Percentiles rank a stretch among this genome's conserved stretches.
Evolutionary conservation across 306 rosid genomes (phyloP).

Genomic region (Cucumis melo): DNA sequence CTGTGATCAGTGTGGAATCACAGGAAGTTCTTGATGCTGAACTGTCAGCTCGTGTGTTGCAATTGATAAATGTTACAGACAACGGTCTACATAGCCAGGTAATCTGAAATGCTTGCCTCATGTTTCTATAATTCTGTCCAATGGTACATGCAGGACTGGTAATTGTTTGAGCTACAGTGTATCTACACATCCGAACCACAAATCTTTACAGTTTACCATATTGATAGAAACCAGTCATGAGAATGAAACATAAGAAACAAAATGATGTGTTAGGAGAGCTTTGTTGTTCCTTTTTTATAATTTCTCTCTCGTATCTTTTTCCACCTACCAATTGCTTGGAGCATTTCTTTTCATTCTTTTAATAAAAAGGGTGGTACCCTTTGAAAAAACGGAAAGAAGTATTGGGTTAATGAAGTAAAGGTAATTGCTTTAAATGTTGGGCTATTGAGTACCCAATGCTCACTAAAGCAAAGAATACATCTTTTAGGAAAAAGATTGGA

Average conservation of each 20-base stretch:
- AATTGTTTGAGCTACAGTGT: not conserved
- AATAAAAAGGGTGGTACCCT: too few species aligned
- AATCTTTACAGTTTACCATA: not conserved
- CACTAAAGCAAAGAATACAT: too few species aligned
- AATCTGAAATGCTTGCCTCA: conserved; percentile 2
- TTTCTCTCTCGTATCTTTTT: too few species aligned
- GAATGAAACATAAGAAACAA: not conserved
- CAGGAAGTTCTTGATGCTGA: conserved; percentile 96
- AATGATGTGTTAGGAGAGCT: too few species aligned
- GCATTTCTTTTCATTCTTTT: too few species aligned
- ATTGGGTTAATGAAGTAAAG: too few species aligned
- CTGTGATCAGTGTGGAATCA: conserved; percentile 52
- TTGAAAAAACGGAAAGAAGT: too few species aligned
- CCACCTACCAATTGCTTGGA: too few species aligned
- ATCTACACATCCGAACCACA: not conserved
- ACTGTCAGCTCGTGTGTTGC: conserved; percentile 94
- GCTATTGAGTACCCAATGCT: too few species aligned
- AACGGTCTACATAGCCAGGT: conserved; percentile 94
- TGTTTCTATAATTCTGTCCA: not conserved
- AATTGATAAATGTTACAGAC: conserved; percentile 77
- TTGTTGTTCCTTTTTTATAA: too few species aligned
- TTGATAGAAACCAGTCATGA: not conserved
- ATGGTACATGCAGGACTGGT: not conserved
- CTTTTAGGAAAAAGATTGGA: too few species aligned
- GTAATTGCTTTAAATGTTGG: too few species aligned